Evolutionary conservation across 108 stramenopile genomes (phyloP), one percentile per base, ranked within the genome.

Genomic region (Fragilaria crotonensis): DNA sequence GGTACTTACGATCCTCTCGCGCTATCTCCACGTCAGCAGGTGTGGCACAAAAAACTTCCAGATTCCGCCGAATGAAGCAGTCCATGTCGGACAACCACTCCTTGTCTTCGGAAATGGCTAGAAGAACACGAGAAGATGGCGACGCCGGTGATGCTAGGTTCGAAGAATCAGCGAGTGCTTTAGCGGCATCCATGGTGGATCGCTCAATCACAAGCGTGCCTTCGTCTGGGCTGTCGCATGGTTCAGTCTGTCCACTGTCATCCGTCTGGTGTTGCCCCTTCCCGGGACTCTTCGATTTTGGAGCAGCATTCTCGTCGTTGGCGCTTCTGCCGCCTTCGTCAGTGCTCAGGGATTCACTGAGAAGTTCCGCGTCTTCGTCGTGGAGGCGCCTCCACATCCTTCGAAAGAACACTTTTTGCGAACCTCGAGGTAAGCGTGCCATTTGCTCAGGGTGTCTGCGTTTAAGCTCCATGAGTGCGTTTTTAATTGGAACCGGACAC

Each of bases 351-450:
- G 14, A 11, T 41, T 7, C 7, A 41, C 14, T 41, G 7, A 14
- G 14, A 41, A 11, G 7, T 11, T 53, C 33, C 19, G 57, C 54
- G 54, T 77, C 81, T 26, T 70, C 78, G 28, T 84, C 80, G 56
- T 93, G 91, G 21, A 93, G 63, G 26, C 91, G 73, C 56, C 84
- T 61, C 91, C 91, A 93, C 82, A 93, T 78, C 29, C 91, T 77
- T 23, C 91, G 79, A 56, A 93, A 86, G 54, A 84, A 93, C 1
- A 89, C 85, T 54, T 93, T 93, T 59, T 93, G 91, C 17, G 85
- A 89, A 17, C 91, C 91, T 41, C 91, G 75, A 18, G 87, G 84
- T 25, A 87, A 69, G 21, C 61, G 49, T 22, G 84, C 63, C 84
- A 93, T 93, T 63, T 93, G 88, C 0, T 76, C 75, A 21, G 80